Conservation (phyloP, 345 rosid species). For the Sonneratia caseolaris region DNA sequence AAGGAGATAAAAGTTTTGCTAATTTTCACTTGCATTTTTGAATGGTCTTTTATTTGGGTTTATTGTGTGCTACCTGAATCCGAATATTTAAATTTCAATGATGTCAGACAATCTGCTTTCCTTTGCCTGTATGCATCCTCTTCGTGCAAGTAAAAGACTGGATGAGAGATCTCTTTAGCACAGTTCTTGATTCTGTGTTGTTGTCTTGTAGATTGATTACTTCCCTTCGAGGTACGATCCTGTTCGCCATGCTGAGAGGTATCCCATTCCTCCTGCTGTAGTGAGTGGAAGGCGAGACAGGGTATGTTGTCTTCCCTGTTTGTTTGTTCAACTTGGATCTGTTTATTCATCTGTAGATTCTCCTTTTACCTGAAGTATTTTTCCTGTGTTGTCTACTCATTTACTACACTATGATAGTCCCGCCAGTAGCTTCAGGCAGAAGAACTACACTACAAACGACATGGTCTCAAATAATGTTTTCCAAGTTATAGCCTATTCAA, state of each 20-base stretch:
- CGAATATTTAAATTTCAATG: not conserved
- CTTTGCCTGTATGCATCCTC: not conserved
- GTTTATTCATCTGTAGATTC: not conserved
- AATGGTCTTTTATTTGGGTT: not conserved
- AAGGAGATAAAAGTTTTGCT: too few species aligned
- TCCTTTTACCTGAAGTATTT: not conserved
- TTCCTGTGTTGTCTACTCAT: not conserved
- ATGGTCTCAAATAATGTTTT: not conserved
- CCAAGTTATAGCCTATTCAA: not conserved
- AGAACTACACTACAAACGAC: not conserved
- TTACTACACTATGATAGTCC: not conserved
- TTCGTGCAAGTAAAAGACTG: not conserved
- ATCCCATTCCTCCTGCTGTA: slow-evolving; percentile 41
- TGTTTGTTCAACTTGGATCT: not conserved
- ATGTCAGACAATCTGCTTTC: not conserved
- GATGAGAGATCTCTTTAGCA: not conserved
- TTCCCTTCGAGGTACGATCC: slow-evolving; percentile 82
- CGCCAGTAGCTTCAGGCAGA: not conserved
- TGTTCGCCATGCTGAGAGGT: slow-evolving; percentile 58
- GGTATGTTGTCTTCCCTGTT: slow-evolving; percentile 25
- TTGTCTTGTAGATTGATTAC: slow-evolving; percentile 50
- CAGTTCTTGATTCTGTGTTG: not conserved
- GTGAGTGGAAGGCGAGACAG: slow-evolving; percentile 69
- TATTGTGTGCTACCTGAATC: not conserved
- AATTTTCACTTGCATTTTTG: not conserved